Percentiles rank a stretch among this genome's conserved stretches.
These are phyloP conservation scores for Moricandia moricandioides DNA, from an alignment of 345 rosid genomes.

Conservation along the genomic window DNA sequence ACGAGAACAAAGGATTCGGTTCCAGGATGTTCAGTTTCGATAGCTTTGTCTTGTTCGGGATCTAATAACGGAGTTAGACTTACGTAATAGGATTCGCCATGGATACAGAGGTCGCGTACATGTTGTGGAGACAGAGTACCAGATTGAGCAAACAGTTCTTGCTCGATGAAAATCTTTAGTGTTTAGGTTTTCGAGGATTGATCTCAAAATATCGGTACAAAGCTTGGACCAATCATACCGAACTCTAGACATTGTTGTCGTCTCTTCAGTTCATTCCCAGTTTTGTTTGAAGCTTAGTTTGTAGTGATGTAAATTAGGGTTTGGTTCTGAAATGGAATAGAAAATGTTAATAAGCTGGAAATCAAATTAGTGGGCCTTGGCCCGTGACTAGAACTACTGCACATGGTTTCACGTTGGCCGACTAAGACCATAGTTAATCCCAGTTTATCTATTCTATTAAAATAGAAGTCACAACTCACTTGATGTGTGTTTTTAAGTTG, in stretches of 20 bases:
- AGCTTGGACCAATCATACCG: conserved; percentile 23
- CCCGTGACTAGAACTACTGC: no score
- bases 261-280: conserved; percentile 2
- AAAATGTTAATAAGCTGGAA: no score
- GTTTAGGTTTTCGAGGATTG: conserved; percentile 7
- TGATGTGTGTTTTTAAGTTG: no score
- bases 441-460: no score
- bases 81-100: background rate
- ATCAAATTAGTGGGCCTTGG: no score
- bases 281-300: background rate
- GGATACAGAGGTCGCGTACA: conserved; percentile 14
- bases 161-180: conserved; percentile 20
- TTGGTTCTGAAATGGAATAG: no score
- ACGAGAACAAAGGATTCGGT: background rate
- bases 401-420: no score
- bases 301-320: background rate
- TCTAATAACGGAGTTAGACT: background rate
- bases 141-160: conserved; percentile 24
- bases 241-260: conserved; percentile 7
- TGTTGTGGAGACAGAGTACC: conserved; percentile 16
- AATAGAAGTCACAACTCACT: no score
- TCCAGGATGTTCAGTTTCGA: background rate
- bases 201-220: conserved; percentile 5
- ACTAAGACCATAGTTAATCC: no score
- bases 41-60: conserved; percentile 8